Base-by-base conservation (phyloP, 2,329 filamentous ascomycete genomes). In the Phaeosphaeria sp. region DNA sequence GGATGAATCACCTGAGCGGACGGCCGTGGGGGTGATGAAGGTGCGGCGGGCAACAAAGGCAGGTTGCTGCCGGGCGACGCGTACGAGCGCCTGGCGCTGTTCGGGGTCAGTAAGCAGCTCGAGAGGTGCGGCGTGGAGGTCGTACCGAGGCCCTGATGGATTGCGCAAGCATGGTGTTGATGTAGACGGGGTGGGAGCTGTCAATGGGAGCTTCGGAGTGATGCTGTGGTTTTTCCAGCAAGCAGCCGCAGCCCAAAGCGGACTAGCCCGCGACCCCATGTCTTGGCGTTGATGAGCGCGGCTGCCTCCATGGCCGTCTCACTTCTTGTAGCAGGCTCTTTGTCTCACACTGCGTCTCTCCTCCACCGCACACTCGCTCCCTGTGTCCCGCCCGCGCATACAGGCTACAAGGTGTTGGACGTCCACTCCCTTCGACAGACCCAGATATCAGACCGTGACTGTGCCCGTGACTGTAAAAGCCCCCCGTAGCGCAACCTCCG, bases 61-160 rank as follows among this genome's bases (percentile, higher is more conserved):
- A 71, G 77, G 73, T 75, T 85, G 84, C 75, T 84, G 84, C 75
- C 84, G 83, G 78, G 82, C 82, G 73, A 84, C 81, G 79, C 86
- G 85, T 79, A 82, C 81, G 76, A 88, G 78, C 75, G 85, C 78
- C 77, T 85, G 85, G 81, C 85, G 84, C 87, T 89, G 76, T 55
- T 58, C 59, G 56, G 58, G 56, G 67, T 77, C 67, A 79, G 68
- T 58, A 63, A 56, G 50, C 43, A 51, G 55, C 36, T 52, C 54
- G 43, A 55, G 56, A 53, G 20, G 46, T 46, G 39, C 39, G 55
- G 51, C 21, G 36, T 50, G 22, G 43, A 42, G n/a, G 58, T 58
- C 82, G 72, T 80, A 88, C 86, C 77, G 85, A 86, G 73, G 84
- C 82, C 80, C 85, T 83, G 79, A 87, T 79, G 76, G 85, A 83